Base-by-base conservation (phyloP, 768 basidiomycete species). In the Lactarius vividus region DNA sequence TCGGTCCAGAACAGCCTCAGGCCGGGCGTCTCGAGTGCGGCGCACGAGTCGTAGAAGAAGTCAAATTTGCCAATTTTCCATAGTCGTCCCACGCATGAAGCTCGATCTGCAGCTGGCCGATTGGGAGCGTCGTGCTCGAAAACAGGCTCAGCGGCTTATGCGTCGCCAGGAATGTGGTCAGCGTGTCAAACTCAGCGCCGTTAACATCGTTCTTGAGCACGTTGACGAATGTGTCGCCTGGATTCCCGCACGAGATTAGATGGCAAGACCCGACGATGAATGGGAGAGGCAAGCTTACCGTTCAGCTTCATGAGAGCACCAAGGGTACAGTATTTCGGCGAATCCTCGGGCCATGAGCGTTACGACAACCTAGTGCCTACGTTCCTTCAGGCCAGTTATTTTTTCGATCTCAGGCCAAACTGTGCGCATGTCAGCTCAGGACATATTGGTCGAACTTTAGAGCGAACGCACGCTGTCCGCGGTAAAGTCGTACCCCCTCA, bases 121-220 rank as follows among this genome's bases (percentile, higher is more conserved):
- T 84, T 10, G 89, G 89, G 2, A 91, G 75, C 0, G 33, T 56
- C 33, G 13, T 23, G 5, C 62, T 2, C 1, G 33, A 33, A 33
- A 33, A 33, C 33, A 9, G 33, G 33, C 8, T 52, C 33, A 33
- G 61, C 13, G 9, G 44, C 37, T 31, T 40, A 85, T 13, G 81
- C 77, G 2, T 3, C 73, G 53, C 33, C 33, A 87, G 71, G 53
- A 86, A 74, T 2, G 79, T 72, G 0, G 78, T 74, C 5, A 91
- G 75, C 1, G 85, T 82, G 56, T 85, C 82, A 73, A 85, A 90
- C 71, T 91, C 89, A 73, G 80, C 81, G 42, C 85, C 82, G 70
- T 91, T 89, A 29, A 88, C 83, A 73, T 91, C 89, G 62, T 90
- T 76, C 74, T 89, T 87, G 64, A 89, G 81, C 67, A 90, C 81